phyloP scores from a whole-genome alignment of 176 grass and related monocot species.

The Rhynchospora pubera region DNA sequence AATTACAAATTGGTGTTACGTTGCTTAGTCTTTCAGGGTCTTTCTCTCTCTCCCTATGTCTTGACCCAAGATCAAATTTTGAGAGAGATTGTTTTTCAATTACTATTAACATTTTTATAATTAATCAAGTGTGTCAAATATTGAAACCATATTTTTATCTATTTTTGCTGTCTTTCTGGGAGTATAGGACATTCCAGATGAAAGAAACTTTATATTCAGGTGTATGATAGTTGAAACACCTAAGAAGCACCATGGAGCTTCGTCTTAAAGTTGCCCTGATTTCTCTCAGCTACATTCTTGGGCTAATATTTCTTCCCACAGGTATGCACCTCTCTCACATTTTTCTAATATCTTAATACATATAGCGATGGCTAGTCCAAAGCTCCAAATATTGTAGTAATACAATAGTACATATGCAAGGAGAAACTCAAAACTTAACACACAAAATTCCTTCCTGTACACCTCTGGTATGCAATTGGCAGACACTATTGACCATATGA shows the following conservation, averaged over 20 bases:
- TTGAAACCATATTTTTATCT: neutral
- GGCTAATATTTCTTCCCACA: constrained; percentile 35
- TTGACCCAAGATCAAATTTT: constrained; percentile 1
- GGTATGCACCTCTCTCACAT: constrained; percentile 40
- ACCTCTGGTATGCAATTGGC: neutral
- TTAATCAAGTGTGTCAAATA: neutral
- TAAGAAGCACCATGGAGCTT: constrained; percentile 34
- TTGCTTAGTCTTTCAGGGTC: constrained; percentile 12
- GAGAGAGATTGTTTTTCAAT: constrained; percentile 4
- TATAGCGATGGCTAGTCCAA: neutral
- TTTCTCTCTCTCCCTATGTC: neutral
- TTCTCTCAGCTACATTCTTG: constrained; percentile 36
- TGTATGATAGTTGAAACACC: constrained; percentile 7
- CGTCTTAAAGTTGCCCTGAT: constrained; percentile 45
- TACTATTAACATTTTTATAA: neutral
- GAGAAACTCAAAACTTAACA: neutral
- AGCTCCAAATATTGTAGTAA: neutral
- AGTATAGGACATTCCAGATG: constrained; percentile 6
- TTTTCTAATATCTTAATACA: neutral
- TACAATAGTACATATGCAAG: neutral
- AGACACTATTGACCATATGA: neutral
- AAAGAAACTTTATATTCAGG: constrained; percentile 20
- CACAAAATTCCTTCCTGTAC: neutral
- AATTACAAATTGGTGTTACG: neutral
- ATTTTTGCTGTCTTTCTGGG: constrained; percentile 32